Evolutionary conservation across 2,329 filamentous ascomycete genomes (phyloP).

Genomic region (Dactylellina haptotyla): DNA sequence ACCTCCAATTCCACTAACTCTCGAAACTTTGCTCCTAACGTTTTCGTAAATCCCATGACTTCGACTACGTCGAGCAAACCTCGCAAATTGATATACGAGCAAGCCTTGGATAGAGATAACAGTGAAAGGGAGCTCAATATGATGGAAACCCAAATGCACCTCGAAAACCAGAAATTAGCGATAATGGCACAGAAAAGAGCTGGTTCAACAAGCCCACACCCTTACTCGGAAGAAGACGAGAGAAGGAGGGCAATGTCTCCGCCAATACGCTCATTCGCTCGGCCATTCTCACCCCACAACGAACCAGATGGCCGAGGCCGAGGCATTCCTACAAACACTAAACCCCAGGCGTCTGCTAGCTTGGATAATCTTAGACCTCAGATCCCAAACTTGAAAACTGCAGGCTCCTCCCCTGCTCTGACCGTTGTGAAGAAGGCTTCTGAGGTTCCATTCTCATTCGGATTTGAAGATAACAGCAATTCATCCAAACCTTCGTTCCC

Average conservation of each 20-base stretch:
- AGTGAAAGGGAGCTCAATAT: conserved; percentile 41
- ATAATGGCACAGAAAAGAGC: conserved; percentile 45
- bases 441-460: conserved; percentile 44
- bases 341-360: background rate
- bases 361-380: conserved; percentile 15
- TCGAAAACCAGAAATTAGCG: conserved; percentile 42
- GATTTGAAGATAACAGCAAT: conserved; percentile 20
- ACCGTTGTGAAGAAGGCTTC: background rate
- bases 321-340: background rate
- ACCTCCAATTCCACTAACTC: conserved; percentile 69
- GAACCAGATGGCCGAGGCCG: conserved; percentile 25
- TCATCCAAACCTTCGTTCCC: conserved; percentile 15
- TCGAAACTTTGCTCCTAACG: conserved; percentile 27
- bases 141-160: conserved; percentile 14
- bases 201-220: conserved; percentile 44
- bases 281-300: conserved; percentile 33
- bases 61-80: conserved; percentile 55
- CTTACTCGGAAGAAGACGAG: conserved; percentile 49
- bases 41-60: conserved; percentile 21
- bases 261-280: conserved; percentile 38
- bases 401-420: conserved; percentile 9
- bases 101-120: conserved; percentile 56
- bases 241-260: conserved; percentile 44
- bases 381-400: conserved; percentile 28
- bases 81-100: conserved; percentile 57